A percentile compares a stretch with the other conserved stretches of the same genome.
phyloP scores from a whole-genome alignment of 2,329 filamentous ascomycete species.

The Fusarium protoensiforme region DNA sequence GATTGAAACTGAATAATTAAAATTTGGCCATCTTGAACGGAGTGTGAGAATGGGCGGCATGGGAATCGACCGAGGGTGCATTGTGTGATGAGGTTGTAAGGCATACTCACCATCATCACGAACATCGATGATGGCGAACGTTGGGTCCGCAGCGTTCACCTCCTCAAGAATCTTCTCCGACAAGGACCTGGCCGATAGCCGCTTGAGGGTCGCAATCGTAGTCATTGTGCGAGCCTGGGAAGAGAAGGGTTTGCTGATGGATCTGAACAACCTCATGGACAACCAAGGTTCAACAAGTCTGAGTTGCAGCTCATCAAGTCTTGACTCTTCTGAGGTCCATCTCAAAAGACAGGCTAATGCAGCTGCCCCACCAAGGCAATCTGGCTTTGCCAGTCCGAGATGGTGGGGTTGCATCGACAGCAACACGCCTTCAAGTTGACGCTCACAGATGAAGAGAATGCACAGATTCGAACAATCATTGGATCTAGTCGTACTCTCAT shows the following conservation, averaged over 20 bases:
- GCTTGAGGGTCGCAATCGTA: slow-evolving; percentile 71
- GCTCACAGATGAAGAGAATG: background rate
- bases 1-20: background rate
- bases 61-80: background rate
- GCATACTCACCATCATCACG: slow-evolving; percentile 75
- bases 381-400: background rate
- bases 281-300: slow-evolving; percentile 2
- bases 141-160: slow-evolving; percentile 51
- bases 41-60: background rate
- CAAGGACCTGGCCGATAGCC: slow-evolving; percentile 76
- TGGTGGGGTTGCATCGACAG: background rate
- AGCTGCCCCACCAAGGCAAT: background rate
- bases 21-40: background rate
- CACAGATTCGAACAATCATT: background rate
- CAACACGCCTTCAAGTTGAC: background rate
- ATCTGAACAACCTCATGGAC: slow-evolving; percentile 22
- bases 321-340: background rate
- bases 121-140: slow-evolving; percentile 85
- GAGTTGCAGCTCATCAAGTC: slow-evolving; percentile 9
- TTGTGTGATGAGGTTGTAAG: background rate
- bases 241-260: slow-evolving; percentile 7
- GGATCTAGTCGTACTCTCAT: slow-evolving; percentile 1
- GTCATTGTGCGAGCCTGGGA: slow-evolving; percentile 52
- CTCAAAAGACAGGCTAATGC: background rate
- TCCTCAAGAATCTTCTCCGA: slow-evolving; percentile 70